Conservation (phyloP, 2,329 filamentous ascomycete species). For the Neofusicoccum laricinum region DNA sequence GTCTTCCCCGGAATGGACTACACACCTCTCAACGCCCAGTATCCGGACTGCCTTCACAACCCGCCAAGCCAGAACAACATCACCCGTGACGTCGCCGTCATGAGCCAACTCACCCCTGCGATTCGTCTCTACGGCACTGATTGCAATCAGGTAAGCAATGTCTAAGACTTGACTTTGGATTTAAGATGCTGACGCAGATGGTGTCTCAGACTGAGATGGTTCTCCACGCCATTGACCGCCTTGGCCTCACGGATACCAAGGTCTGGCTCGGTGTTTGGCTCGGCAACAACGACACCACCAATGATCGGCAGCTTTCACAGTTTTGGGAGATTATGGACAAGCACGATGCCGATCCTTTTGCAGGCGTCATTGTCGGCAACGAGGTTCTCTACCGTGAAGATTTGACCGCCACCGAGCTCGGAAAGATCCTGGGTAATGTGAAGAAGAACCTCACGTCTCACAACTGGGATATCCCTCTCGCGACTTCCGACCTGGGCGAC, state of each 20-base stretch:
- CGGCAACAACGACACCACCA: slow-evolving; percentile 78
- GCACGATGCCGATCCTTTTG: slow-evolving; percentile 59
- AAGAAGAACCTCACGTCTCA: slow-evolving; percentile 68
- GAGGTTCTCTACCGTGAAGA: slow-evolving; percentile 63
- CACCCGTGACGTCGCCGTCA: slow-evolving; percentile 83
- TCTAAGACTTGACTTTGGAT: background rate
- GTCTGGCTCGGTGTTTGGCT: slow-evolving; percentile 96
- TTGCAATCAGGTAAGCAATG: slow-evolving; percentile 68
- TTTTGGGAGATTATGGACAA: slow-evolving; percentile 80
- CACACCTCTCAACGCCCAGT: slow-evolving; percentile 87
- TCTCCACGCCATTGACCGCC: slow-evolving; percentile 71
- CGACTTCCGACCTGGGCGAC: slow-evolving; percentile 84
- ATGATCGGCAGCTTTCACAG: slow-evolving; percentile 73
- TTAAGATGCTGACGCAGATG: background rate
- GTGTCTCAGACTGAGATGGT: slow-evolving; percentile 71
- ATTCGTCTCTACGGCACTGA: slow-evolving; percentile 91
- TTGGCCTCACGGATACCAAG: slow-evolving; percentile 75
- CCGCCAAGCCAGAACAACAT: slow-evolving; percentile 92
- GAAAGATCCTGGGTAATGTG: slow-evolving; percentile 63
- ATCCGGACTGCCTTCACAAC: slow-evolving; percentile 73
- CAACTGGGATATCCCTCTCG: slow-evolving; percentile 65
- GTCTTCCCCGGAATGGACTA: slow-evolving; percentile 97
- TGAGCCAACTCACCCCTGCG: slow-evolving; percentile 84
- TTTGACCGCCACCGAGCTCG: slow-evolving; percentile 64
- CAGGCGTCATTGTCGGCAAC: slow-evolving; percentile 62